Evolutionary conservation across 257 asterid species (phyloP), one percentile per base, ranked within the genome.

Genomic region (Nicotiana sylvestris): DNA sequence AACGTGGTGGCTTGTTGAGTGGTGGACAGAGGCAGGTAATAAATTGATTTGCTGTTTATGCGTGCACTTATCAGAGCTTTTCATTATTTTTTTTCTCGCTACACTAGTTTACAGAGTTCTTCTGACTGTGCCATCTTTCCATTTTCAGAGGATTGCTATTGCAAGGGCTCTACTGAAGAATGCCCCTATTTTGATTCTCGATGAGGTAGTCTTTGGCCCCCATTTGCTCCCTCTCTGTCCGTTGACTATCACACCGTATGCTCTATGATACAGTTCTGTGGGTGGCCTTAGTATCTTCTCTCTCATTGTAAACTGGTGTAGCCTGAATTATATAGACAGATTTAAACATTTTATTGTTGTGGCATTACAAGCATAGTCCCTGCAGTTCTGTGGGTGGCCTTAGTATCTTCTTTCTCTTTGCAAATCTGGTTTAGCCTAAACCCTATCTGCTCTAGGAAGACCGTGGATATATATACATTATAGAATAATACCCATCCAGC

Each of bases 161-260:
- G 98, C 99, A 12, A 96, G 99, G 85, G 96, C 99, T 86, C 89
- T 96, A 87, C 97, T 96, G n/a, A 96, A 96, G 93, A 91, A 93
- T 85, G 97, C 98, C 84, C 99, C 99, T 10, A 87, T 94, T 84
- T 90, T 96, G 86, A 89, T 96, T 86, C 98, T 96, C 64, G 99
- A 96, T 85, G 99, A 96, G 98, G 98, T 95, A 89, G 33, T 56
- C 65, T 55, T 74, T 37, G 57, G 7, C 69, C 13, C 33, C 56
- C 68, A n/a, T 29, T 27, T 37, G 35, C 9, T 17, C 12, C 11
- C 55, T 64, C 80, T 27, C 66, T 83, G 58, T 46, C 56, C 81
- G 80, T 61, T 29, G 15, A 27, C 35, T 43, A 57, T 66, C n/a
- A 80, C 32, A 66, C 16, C 27, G 61, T 18, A 18, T 37, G 76